Evolutionary conservation across 208 protist species (phyloP).

Genomic region (Acanthamoeba sp.): DNA sequence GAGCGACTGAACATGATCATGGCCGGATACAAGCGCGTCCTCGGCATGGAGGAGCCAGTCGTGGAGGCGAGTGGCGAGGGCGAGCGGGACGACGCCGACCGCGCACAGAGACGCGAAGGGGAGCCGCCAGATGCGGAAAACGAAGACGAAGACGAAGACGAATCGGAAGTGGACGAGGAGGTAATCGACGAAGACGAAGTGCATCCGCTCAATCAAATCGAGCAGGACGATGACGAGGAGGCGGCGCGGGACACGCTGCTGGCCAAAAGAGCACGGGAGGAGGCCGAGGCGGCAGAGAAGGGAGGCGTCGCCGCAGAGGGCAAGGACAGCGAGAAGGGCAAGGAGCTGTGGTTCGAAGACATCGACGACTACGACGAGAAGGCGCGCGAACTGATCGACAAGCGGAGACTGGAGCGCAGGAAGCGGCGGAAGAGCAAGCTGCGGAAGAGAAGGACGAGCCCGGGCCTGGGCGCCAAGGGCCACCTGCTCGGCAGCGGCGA

Average conservation of each 20-base stretch:
- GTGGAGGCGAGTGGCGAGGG: background rate
- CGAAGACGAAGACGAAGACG: background rate
- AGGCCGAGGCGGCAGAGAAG: background rate
- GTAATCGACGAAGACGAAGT: background rate
- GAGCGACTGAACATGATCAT: conserved; percentile 13
- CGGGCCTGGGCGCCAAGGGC: too few species aligned
- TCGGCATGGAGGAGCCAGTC: background rate
- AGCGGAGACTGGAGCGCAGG: background rate
- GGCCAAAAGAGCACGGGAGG: background rate
- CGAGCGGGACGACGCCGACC: background rate
- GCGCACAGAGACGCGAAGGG: too few species aligned
- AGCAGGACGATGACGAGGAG: background rate
- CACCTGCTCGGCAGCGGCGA: background rate
- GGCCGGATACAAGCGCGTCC: background rate
- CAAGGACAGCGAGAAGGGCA: background rate
- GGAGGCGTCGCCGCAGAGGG: background rate
- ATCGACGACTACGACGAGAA: background rate
- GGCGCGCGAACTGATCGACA: background rate
- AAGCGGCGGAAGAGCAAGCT: background rate
- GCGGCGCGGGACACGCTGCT: background rate
- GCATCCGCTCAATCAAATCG: background rate
- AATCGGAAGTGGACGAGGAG: background rate
- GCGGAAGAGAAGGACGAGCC: too few species aligned
- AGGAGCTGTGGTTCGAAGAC: conserved; percentile 14
- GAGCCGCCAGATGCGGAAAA: background rate